Conservation (phyloP, 1,284 basidiomycete genomes). For the Papiliotrema fonsecae region DNA sequence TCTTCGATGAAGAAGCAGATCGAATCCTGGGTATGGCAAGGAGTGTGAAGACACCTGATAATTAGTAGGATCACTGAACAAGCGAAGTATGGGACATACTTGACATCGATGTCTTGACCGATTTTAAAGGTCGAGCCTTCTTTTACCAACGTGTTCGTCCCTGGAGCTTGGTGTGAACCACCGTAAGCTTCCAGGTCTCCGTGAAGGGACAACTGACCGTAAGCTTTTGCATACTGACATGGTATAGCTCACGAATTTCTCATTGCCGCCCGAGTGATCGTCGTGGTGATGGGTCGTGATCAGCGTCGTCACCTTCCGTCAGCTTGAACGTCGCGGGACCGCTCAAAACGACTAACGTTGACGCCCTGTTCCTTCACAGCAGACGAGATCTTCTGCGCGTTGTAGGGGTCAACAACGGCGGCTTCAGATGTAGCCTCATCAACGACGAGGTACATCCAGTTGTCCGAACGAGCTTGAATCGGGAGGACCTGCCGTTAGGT, state of each 20-base stretch:
- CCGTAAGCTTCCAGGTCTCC: conserved; percentile 74
- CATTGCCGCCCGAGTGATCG: conserved; percentile 86
- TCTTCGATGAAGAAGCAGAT: conserved; percentile 81
- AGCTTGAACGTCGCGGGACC: neutral
- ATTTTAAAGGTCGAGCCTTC: conserved; percentile 72
- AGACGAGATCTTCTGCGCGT: conserved; percentile 66
- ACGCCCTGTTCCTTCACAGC: conserved; percentile 66
- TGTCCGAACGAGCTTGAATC: conserved; percentile 72
- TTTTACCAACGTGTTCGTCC: conserved; percentile 66
- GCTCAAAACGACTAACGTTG: conserved; percentile 41
- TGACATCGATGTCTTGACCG: conserved; percentile 65
- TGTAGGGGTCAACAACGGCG: conserved; percentile 64
- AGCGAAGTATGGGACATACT: conserved; percentile 46
- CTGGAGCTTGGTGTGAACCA: conserved; percentile 67
- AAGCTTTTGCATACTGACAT: neutral
- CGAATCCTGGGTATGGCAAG: conserved; percentile 95
- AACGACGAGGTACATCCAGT: conserved; percentile 82
- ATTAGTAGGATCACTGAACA: neutral
- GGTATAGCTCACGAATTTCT: conserved; percentile 50
- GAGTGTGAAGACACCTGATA: conserved; percentile 74
- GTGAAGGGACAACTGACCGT: conserved; percentile 32
- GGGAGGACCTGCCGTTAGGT: conserved; percentile 56
- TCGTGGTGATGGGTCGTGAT: conserved; percentile 85
- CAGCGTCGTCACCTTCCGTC: conserved; percentile 57
- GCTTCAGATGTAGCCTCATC: conserved; percentile 66